phyloP scores from a whole-genome alignment of 1,284 basidiomycete genomes.

The Moesziomyces antarcticus region DNA sequence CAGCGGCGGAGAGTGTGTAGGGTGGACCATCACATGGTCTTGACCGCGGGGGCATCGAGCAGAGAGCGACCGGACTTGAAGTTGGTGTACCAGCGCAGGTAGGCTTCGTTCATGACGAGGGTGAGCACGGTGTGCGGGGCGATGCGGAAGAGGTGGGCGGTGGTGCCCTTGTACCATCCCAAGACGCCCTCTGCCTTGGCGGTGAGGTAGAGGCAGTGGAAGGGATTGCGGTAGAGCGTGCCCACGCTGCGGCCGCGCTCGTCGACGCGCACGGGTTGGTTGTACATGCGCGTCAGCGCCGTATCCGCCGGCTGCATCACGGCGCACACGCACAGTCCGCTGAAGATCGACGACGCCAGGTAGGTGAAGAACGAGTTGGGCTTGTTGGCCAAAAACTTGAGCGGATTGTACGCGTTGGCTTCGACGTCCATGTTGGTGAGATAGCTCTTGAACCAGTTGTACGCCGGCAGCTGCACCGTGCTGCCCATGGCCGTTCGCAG shows the following conservation, averaged over 20 bases:
- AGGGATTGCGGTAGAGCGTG: slow-evolving; percentile 74
- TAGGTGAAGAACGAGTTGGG: slow-evolving; percentile 86
- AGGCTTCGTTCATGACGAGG: slow-evolving; percentile 56
- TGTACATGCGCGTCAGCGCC: slow-evolving; percentile 93
- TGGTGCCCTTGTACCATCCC: slow-evolving; percentile 71
- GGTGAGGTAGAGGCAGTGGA: slow-evolving; percentile 97
- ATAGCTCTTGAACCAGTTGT: slow-evolving; percentile 78
- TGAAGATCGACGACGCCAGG: slow-evolving; percentile 85
- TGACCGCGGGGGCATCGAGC: slow-evolving; percentile 37
- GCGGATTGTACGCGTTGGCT: slow-evolving; percentile 67
- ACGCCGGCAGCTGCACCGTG: slow-evolving; percentile 94
- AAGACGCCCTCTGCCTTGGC: slow-evolving; percentile 86
- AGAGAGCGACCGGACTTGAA: slow-evolving; percentile 48
- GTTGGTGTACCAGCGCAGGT: slow-evolving; percentile 56
- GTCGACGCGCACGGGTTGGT: slow-evolving; percentile 73
- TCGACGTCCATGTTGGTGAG: slow-evolving; percentile 54
- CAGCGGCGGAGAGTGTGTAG: background rate
- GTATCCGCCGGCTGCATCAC: slow-evolving; percentile 71
- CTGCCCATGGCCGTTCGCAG: slow-evolving; percentile 93
- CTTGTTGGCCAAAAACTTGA: slow-evolving; percentile 56
- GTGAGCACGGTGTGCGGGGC: slow-evolving; percentile 66
- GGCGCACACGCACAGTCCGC: slow-evolving; percentile 82
- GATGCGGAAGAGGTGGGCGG: slow-evolving; percentile 64
- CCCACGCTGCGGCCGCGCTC: slow-evolving; percentile 45
- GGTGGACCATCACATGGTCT: slow-evolving; percentile 8